Base-by-base conservation (phyloP, 768 basidiomycete genomes). In the Vararia minispora region DNA sequence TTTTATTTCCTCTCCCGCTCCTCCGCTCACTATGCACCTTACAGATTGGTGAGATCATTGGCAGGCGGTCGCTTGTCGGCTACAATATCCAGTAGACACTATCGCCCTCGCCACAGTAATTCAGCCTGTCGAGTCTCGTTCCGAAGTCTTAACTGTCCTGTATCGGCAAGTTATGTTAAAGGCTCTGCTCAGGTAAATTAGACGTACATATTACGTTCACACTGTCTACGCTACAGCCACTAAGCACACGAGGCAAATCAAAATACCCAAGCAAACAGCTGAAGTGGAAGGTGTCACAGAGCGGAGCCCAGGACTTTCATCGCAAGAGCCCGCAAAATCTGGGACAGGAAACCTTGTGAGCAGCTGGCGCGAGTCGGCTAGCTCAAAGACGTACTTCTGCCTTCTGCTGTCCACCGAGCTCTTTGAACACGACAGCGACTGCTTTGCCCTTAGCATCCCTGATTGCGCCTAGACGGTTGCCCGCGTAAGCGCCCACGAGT, bases 381-480 rank as follows among this genome's bases (percentile, higher is more conserved):
- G 8, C 18, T 26, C 23, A 9, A 26, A 31, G 6, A 52, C 65
- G 47, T 51, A 87, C 90, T 75, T 94, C 85, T 33, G 90, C 88
- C 57, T 87, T 92, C 66, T 91, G 82, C 35, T 63, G 64, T 2
- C 76, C 72, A 13, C 76, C 79, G 18, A 95, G 67, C 16, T 83
- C 72, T 32, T 66, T 61, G 56, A 97, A 97, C 13, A 95, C 91
- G 7, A 81, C 71, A 2, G 85, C 89, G 17, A 97, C 90, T 44
- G 82, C 83, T 69, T 87, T 89, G 8, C 91, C 85, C 63, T 97
- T 97, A 3, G 91, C 91, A 52, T 97, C 91, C 41, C 91, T 68
- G 33, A 97, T 68, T 3, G 90, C 88, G 29, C 91, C 91, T 21
- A 95, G 61, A n/a, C 87, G 67, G 54, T 91, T 94, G 1, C 91